Evolutionary conservation across 257 asterid species (phyloP), one percentile per base, ranked within the genome.

Genomic region (Apocynum venetum): DNA sequence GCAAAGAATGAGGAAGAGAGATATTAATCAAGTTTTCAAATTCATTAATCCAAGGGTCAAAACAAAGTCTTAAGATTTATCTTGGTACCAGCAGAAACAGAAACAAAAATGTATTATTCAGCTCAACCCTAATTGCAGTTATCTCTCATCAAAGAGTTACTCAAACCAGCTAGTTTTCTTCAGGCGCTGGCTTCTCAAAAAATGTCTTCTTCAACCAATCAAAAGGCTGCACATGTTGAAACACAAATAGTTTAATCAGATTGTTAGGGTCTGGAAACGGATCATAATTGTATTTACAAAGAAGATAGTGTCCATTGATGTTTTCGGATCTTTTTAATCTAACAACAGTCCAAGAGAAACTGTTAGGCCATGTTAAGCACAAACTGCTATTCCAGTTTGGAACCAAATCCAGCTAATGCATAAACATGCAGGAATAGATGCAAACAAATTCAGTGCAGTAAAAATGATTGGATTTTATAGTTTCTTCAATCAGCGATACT

Each of bases 131-230:
- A 71, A 84, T 76, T 77, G 65, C 72, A 71, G 83, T 83, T 51
- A 8, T 82, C 77, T 81, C 55, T 75, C 78, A 79, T 83, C 81
- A 78, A 77, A 77, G 76, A 51, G 52, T 79, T 73, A 60, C 61
- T 60, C 57, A 72, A 68, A 75, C 63, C 83, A 80, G 71, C 77
- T 60, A 88, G 72, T 88, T 89, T 80, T 77, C 88, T 81, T 94
- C 97, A 17, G 96, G 79, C 40, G 77, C 84, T 19, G 92, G 60
- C 83, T 90, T 91, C 91, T 92, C 96, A 4, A 94, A 79, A 73
- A 94, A 88, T 36, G 96, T 91, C 95, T 92, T 92, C 91, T 80
- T 91, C 77, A 94, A 72, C 91, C 89, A 94, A 89, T 91, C 88
- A 73, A 93, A 94, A 77, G 97, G 97, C 98, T 94, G 97, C 81